phyloP scores from a whole-genome alignment of 768 basidiomycete species.

The Boletus eberwhitei region DNA sequence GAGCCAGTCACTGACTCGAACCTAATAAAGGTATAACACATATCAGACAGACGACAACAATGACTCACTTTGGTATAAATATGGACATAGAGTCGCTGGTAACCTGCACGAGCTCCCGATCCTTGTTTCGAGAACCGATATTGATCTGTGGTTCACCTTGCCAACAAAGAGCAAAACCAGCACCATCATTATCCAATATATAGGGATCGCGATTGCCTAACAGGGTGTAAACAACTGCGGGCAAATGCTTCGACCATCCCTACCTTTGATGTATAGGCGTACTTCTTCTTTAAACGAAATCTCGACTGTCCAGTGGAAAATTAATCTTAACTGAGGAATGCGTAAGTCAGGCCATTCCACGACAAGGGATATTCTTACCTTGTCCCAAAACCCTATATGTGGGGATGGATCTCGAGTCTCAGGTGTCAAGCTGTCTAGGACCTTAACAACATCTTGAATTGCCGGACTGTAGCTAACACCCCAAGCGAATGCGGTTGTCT shows the following conservation, averaged over 20 bases:
- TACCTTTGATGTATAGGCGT: constrained; percentile 85
- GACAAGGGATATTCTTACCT: constrained; percentile 43
- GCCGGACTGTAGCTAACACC: constrained; percentile 83
- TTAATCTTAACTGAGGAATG: constrained; percentile 55
- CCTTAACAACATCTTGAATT: constrained; percentile 80
- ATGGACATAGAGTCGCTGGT: constrained; percentile 76
- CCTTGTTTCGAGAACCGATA: constrained; percentile 66
- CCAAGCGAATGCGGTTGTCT: constrained; percentile 79
- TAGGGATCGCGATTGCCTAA: constrained; percentile 84
- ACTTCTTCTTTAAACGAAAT: constrained; percentile 68
- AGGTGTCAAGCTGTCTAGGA: constrained; percentile 77
- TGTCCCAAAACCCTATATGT: constrained; percentile 92
- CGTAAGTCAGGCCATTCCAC: constrained; percentile 2
- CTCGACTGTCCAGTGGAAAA: constrained; percentile 79
- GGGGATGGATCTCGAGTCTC: constrained; percentile 80
- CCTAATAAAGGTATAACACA: constrained; percentile 11
- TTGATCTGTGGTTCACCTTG: constrained; percentile 67
- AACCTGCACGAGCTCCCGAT: constrained; percentile 80
- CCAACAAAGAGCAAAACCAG: constrained; percentile 88
- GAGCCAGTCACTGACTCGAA: constrained; percentile 15
- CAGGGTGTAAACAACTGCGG: constrained; percentile 5
- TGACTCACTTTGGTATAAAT: constrained; percentile 79
- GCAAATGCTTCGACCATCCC: constrained; percentile 3
- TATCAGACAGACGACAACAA: background rate
- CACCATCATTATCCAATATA: constrained; percentile 60